Evolutionary conservation across 331 rosid species (phyloP), one percentile per base, ranked within the genome.

Genomic region (Saraca asoca): DNA sequence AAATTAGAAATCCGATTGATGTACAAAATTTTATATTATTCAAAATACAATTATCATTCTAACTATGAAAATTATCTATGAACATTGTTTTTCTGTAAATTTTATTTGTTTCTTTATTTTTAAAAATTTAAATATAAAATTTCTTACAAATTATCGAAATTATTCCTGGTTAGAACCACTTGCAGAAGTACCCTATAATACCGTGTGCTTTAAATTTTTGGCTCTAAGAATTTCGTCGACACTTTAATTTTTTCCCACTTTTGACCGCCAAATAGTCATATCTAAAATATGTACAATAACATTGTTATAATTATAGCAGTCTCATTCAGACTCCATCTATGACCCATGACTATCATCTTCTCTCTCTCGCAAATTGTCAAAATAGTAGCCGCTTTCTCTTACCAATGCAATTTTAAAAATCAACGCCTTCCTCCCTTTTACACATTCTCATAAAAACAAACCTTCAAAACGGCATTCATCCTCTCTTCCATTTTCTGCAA

Each of bases 231-330:
- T 78, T 46, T 62, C 52, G 49, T 44, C 69, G 42, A 38, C 50
- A 9, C 41, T 37, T 9, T 37, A 24, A 1, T 39, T 7, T 66
- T 71, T 62, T 68, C 74, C 75, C n/a, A 53, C 66, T 68, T 84
- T 87, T 87, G 89, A 87, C 89, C 79, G 52, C 73, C 69, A 63
- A 72, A 68, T 41, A 13, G 60, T 7, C 57, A 50, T 16, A 66
- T 48, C 38, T 37, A 76, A 3, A 37, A 7, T 42, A 10, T 14
- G 44, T 9, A 38, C 12, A n/a, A n/a, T n/a, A n/a, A 24, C 31
- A 3, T 24, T 3, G 31, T 24, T 24, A 24, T n/a, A 24, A 24
- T 24, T 1, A 24, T 24, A 24, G 3, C 31, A 24, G 63, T 33
- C 33, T 0, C 34, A 24, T 57, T 53, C 53, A 14, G 68, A 70